A percentile compares a stretch with the other conserved stretches of the same genome.
Conservation (phyloP, 2,329 filamentous ascomycete genomes). For the Aureobasidium sp. region DNA sequence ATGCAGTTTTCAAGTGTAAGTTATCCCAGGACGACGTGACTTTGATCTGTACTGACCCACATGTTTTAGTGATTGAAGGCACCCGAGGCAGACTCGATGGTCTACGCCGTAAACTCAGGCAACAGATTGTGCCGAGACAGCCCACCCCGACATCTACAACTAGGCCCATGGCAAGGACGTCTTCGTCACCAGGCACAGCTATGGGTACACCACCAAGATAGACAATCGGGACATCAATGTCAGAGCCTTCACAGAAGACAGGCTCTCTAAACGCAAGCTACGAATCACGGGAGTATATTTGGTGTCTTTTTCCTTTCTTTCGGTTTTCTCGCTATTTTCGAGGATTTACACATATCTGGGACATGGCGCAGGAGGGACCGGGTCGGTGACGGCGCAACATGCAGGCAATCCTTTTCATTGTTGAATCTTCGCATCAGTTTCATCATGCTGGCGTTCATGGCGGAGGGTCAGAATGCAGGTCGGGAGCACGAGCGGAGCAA, state of each 20-base stretch:
- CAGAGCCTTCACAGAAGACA: not conserved
- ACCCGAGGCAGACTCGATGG: constrained; percentile 15
- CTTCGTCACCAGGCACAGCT: constrained; percentile 12
- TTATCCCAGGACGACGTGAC: constrained; percentile 15
- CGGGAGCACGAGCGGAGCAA: not conserved
- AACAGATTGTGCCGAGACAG: constrained; percentile 14
- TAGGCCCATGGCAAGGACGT: constrained; percentile 6
- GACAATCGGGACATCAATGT: not conserved
- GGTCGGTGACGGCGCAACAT: not conserved
- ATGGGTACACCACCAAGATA: constrained; percentile 6
- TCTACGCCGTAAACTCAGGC: constrained; percentile 14
- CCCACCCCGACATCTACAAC: not conserved
- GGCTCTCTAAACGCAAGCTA: not conserved
- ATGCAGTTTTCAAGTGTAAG: constrained; percentile 67
- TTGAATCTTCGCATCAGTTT: not conserved
- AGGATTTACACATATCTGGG: not conserved
- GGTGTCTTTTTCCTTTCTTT: not conserved
- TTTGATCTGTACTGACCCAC: not conserved
- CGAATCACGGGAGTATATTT: constrained; percentile 7
- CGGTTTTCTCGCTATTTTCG: not conserved
- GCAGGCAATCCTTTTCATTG: not conserved
- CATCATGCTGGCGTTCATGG: not conserved
- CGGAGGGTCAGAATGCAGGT: not conserved
- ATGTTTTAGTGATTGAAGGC: constrained; percentile 16
- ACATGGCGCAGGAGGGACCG: not conserved